Percentiles rank a stretch among this genome's conserved stretches.
phyloP scores from a whole-genome alignment of 257 asterid genomes.

The Fraxinus cuspidata region DNA sequence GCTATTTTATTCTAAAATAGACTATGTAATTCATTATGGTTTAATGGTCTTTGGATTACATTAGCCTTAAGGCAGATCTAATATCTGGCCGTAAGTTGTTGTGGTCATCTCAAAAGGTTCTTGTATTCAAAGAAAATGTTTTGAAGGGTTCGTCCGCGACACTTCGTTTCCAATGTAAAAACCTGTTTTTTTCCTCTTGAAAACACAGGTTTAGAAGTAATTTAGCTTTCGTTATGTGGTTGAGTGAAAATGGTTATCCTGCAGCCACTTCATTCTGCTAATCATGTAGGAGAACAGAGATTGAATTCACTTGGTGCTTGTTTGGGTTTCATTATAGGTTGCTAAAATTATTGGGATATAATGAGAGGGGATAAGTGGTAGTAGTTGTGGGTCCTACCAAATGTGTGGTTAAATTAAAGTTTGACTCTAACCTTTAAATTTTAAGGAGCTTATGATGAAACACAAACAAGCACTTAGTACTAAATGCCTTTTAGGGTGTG shows the following conservation, averaged over 20 bases:
- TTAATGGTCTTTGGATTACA: background rate
- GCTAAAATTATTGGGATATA: no score
- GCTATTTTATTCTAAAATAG: background rate
- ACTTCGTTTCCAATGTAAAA: background rate
- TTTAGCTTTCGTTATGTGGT: background rate
- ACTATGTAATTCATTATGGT: background rate
- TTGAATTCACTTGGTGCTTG: background rate
- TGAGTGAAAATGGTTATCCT: background rate
- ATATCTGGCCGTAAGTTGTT: background rate
- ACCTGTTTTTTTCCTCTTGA: background rate
- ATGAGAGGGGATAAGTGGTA: no score
- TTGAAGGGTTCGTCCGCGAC: background rate
- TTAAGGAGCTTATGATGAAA: no score
- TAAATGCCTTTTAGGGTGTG: background rate
- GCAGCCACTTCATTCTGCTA: background rate
- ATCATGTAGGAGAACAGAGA: background rate
- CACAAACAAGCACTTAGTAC: background rate
- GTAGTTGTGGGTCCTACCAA: no score
- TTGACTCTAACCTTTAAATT: no score
- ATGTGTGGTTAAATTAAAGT: no score
- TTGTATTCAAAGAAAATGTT: background rate
- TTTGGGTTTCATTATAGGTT: no score
- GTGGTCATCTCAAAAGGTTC: background rate
- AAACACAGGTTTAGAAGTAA: background rate
- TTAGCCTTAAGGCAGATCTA: background rate